phyloP scores from a whole-genome alignment of 192 early-diverging fungal species.

The Dispira simplex region DNA sequence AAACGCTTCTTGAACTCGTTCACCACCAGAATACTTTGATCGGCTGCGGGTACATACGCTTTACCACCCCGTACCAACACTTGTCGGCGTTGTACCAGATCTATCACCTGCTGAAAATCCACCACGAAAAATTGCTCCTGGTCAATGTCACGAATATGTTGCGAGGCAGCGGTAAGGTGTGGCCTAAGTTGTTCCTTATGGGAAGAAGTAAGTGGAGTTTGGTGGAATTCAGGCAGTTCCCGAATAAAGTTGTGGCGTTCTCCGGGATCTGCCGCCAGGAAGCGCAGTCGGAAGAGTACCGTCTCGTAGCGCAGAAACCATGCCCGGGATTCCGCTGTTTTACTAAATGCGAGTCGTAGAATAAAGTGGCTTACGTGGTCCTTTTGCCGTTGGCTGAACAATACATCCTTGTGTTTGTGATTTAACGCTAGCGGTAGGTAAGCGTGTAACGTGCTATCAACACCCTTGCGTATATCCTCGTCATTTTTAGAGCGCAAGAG shows the following conservation, averaged over 20 bases:
- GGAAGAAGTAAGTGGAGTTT: not conserved
- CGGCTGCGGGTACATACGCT: conserved; percentile 56
- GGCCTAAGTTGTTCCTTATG: conserved; percentile 20
- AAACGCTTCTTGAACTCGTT: conserved; percentile 61
- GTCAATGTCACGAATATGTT: conserved; percentile 14
- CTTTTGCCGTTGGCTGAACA: conserved; percentile 49
- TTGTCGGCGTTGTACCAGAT: conserved; percentile 36
- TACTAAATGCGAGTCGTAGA: conserved; percentile 49
- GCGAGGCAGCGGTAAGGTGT: conserved; percentile 12
- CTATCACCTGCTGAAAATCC: conserved; percentile 51
- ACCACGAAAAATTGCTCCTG: conserved; percentile 34
- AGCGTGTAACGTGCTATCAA: conserved; percentile 31
- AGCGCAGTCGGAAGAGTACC: conserved; percentile 33
- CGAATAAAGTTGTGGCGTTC: conserved; percentile 25
- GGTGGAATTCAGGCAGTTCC: conserved; percentile 16
- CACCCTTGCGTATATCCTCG: conserved; percentile 34
- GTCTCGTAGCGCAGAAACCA: conserved; percentile 65
- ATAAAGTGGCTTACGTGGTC: conserved; percentile 77
- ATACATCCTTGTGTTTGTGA: conserved; percentile 16
- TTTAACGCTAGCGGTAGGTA: conserved; percentile 49
- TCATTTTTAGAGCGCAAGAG: conserved; percentile 48
- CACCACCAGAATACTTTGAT: conserved; percentile 55
- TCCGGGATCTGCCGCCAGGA: not conserved
- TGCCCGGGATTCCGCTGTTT: conserved; percentile 47
- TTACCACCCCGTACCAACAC: conserved; percentile 45